Conservation (phyloP, 140 eudicot species). For the Oenanthe javanica region DNA sequence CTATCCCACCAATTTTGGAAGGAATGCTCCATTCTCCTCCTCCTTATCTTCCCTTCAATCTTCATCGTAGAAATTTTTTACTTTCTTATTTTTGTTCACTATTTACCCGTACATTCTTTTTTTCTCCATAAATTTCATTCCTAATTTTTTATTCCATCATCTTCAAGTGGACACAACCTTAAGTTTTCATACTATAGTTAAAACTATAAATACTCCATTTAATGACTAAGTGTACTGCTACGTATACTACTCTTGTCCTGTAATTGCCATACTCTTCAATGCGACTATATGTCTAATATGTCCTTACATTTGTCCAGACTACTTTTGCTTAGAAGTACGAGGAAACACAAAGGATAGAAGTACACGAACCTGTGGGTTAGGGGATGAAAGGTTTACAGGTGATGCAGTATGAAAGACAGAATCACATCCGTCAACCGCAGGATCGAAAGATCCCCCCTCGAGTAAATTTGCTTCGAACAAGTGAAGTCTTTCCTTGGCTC, state of each 20-base stretch:
- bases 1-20: too few species aligned
- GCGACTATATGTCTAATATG: not conserved
- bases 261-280: not conserved
- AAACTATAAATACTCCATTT: not conserved
- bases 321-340: not conserved
- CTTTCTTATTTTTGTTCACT: too few species aligned
- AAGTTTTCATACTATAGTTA: not conserved
- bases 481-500: constrained; percentile 16
- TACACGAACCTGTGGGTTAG: constrained; percentile 10
- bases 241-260: not conserved
- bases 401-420: constrained; percentile 18
- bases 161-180: not conserved
- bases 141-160: too few species aligned
- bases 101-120: too few species aligned
- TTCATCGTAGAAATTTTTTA: too few species aligned
- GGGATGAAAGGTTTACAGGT: not conserved
- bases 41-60: too few species aligned
- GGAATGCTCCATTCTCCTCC: too few species aligned
- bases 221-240: not conserved
- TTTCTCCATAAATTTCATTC: too few species aligned
- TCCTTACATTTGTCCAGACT: not conserved
- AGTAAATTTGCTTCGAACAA: constrained; percentile 15
- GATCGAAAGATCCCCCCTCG: constrained; percentile 7
- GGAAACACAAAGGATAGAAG: not conserved
- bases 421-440: constrained; percentile 1